A percentile compares a stretch with the other conserved stretches of the same genome.
Evolutionary conservation across 1,284 basidiomycete genomes (phyloP).

Genomic region (Stygiomarasmius scandens): DNA sequence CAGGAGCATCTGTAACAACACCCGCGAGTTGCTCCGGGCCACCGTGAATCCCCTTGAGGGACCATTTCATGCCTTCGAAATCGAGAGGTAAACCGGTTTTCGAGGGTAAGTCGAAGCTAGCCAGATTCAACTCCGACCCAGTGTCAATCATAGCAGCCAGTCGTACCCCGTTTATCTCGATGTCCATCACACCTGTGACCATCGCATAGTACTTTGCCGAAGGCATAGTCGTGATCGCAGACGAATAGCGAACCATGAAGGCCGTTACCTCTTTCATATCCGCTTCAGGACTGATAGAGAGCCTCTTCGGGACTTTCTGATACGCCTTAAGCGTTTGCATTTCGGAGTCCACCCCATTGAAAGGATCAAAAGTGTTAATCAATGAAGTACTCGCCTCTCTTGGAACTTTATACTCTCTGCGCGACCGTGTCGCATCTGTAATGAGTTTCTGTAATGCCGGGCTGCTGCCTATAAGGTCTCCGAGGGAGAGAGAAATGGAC

Average conservation of each 20-base stretch:
- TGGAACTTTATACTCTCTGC: not conserved
- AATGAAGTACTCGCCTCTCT: not conserved
- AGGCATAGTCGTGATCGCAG: not conserved
- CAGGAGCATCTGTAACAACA: conserved; percentile 22
- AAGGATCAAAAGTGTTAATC: not conserved
- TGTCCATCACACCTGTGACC: conserved; percentile 8
- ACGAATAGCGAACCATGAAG: not conserved
- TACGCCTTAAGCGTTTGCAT: not conserved
- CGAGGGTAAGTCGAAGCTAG: conserved; percentile 10
- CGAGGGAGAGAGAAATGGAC: not conserved
- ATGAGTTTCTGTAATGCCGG: conserved; percentile 1
- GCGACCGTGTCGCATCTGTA: not conserved
- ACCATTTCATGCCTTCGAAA: conserved; percentile 30
- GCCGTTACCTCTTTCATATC: not conserved
- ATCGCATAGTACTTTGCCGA: conserved; percentile 12
- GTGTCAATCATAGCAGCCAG: conserved; percentile 22
- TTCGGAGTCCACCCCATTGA: not conserved
- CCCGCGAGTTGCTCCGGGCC: conserved; percentile 24
- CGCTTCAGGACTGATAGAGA: not conserved
- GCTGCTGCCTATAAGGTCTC: not conserved
- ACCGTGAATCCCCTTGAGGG: conserved; percentile 29
- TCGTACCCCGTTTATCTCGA: not conserved
- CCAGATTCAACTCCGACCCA: conserved; percentile 29
- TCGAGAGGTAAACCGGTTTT: conserved; percentile 21
- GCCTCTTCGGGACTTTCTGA: not conserved